Evolutionary conservation across 148 eudicot species (phyloP).

Genomic region (Arctostaphylos glauca): DNA sequence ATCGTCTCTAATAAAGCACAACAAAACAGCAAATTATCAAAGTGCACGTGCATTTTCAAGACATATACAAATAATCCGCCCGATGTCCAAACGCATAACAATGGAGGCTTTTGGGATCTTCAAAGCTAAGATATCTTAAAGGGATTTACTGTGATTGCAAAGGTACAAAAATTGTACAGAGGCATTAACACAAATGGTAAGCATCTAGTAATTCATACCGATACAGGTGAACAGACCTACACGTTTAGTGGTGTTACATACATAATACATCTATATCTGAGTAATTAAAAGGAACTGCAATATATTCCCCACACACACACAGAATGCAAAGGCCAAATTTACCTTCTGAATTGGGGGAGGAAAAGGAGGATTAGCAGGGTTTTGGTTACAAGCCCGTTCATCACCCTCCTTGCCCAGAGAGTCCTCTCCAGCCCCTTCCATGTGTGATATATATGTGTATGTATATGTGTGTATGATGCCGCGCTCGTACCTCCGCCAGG

Average conservation of each 20-base stretch:
- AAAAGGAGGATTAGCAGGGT: constrained; percentile 8
- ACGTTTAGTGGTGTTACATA: background rate
- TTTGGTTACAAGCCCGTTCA: background rate
- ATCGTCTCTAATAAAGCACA: background rate
- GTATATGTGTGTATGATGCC: background rate
- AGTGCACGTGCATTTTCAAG: background rate
- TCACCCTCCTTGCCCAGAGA: constrained; percentile 16
- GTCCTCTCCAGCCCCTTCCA: constrained; percentile 22
- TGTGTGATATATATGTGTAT: background rate
- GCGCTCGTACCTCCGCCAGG: too few species aligned
- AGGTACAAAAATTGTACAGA: background rate
- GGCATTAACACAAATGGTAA: background rate
- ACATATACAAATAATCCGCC: background rate
- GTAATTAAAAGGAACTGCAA: background rate
- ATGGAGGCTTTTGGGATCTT: background rate
- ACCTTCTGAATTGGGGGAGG: constrained; percentile 22
- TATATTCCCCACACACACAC: background rate
- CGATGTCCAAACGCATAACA: background rate
- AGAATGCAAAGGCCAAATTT: background rate
- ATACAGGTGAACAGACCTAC: background rate
- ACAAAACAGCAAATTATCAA: background rate
- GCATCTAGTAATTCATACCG: background rate
- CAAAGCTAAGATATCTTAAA: background rate
- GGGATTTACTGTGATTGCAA: background rate
- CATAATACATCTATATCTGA: too few species aligned